phyloP scores from a whole-genome alignment of 2,329 filamentous ascomycete species.

The Curvularia sp. region DNA sequence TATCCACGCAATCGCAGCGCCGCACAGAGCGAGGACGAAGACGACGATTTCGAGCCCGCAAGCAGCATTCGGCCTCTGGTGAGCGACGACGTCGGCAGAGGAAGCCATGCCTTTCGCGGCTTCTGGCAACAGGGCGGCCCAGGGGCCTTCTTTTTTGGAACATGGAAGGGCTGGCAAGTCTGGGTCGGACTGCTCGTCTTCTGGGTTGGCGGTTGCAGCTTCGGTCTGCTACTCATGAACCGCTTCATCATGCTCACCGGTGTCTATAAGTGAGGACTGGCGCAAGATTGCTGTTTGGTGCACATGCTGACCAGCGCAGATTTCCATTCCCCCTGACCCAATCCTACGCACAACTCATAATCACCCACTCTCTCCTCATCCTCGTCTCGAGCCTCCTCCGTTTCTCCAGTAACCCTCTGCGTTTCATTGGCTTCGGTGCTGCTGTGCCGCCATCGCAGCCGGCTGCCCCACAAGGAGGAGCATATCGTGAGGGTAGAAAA shows the following conservation, averaged over 20 bases:
- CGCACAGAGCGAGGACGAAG: slow-evolving; percentile 57
- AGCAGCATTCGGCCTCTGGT: slow-evolving; percentile 52
- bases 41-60: slow-evolving; percentile 52
- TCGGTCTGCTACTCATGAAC: slow-evolving; percentile 60
- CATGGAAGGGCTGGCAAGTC: slow-evolving; percentile 57
- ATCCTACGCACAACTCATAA: slow-evolving; percentile 59
- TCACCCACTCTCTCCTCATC: slow-evolving; percentile 59
- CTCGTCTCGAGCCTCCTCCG: slow-evolving; percentile 59
- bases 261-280: slow-evolving; percentile 50
- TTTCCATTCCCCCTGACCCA: slow-evolving; percentile 62
- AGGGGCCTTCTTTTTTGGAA: slow-evolving; percentile 59
- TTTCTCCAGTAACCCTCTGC: slow-evolving; percentile 53
- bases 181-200: slow-evolving; percentile 58
- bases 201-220: slow-evolving; percentile 58
- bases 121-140: slow-evolving; percentile 54
- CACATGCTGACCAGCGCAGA: slow-evolving; percentile 43
- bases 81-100: slow-evolving; percentile 41
- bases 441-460: slow-evolving; percentile 55
- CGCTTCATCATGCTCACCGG: slow-evolving; percentile 60
- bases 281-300: too few relatives aligned
- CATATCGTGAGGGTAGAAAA: slow-evolving; percentile 39
- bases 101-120: slow-evolving; percentile 23
- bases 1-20: slow-evolving; percentile 54
- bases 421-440: slow-evolving; percentile 54
- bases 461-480: slow-evolving; percentile 42